phyloP scores from a whole-genome alignment of 495 filamentous ascomycete genomes.

The Ascobolus immersus region DNA sequence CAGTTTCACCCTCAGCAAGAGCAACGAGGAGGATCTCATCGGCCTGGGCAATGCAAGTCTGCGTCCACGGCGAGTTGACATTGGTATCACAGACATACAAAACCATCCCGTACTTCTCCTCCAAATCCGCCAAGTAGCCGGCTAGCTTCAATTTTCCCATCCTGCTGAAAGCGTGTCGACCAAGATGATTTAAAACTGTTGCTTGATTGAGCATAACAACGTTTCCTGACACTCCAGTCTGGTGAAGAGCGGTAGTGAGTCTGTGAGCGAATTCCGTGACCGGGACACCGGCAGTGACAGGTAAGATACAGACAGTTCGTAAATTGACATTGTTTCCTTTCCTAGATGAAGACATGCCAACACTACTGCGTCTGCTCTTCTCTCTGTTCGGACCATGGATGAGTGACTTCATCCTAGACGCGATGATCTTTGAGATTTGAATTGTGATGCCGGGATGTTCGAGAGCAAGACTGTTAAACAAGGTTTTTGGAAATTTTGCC shows the following conservation, averaged over 20 bases:
- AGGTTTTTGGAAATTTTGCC: conserved; percentile 79
- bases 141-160: conserved; percentile 94
- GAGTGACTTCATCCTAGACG: conserved; percentile 71
- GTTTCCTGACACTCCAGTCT: conserved; percentile 68
- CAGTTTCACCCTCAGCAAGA: conserved; percentile 66
- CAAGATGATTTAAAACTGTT: conserved; percentile 78
- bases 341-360: conserved; percentile 20
- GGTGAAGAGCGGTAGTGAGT: conserved; percentile 61
- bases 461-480: conserved; percentile 91
- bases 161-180: conserved; percentile 80
- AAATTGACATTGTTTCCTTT: conserved; percentile 55
- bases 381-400: conserved; percentile 53
- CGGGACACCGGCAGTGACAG: conserved; percentile 72
- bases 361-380: conserved; percentile 22
- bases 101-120: conserved; percentile 90
- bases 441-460: conserved; percentile 97
- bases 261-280: conserved; percentile 85
- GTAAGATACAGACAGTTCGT: conserved; percentile 73
- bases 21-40: conserved; percentile 87
- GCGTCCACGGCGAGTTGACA: conserved; percentile 90
- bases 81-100: conserved; percentile 94
- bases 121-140: conserved; percentile 85
- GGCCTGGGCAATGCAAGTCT: conserved; percentile 88
- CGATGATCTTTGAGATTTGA: conserved; percentile 96
- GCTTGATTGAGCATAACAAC: conserved; percentile 83